Percentiles rank a stretch among this genome's conserved stretches.
Conservation (phyloP, 768 basidiomycete species). For the Suillus subalutaceus region DNA sequence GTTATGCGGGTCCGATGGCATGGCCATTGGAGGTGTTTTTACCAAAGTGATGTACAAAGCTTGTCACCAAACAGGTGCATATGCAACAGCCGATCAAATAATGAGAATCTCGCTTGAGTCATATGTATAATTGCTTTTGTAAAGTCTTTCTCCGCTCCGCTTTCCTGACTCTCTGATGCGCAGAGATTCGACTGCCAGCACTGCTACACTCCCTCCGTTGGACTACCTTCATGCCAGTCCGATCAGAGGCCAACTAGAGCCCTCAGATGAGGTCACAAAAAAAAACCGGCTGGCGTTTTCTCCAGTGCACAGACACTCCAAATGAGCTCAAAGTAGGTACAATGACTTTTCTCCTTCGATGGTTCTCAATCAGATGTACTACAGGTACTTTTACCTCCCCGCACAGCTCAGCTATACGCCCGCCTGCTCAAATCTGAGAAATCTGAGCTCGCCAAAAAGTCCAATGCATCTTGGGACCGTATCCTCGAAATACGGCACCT, state of each 20-base stretch:
- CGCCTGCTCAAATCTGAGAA: conserved; percentile 66
- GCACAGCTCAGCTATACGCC: conserved; percentile 65
- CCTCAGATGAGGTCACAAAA: conserved; percentile 51
- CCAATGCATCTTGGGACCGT: conserved; percentile 63
- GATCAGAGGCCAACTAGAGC: conserved; percentile 75
- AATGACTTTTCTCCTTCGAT: not conserved
- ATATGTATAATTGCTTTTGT: conserved; percentile 20
- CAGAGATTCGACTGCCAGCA: conserved; percentile 26
- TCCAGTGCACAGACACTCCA: conserved; percentile 77
- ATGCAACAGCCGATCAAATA: conserved; percentile 9
- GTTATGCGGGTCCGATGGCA: not conserved
- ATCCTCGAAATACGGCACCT: conserved; percentile 75
- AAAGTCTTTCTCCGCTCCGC: conserved; percentile 8
- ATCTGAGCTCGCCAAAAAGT: conserved; percentile 61
- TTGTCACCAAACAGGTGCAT: conserved; percentile 23
- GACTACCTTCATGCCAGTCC: conserved; percentile 66
- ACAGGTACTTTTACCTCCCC: conserved; percentile 70
- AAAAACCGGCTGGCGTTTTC: conserved; percentile 68
- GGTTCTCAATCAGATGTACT: conserved; percentile 11
- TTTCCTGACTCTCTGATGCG: conserved; percentile 23
- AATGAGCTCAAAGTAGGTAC: conserved; percentile 68
- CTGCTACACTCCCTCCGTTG: conserved; percentile 36
- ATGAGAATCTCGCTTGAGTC: conserved; percentile 23
- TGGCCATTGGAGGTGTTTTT: too few species aligned
- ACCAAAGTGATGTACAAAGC: conserved; percentile 28